Evolutionary conservation across 2,329 filamentous ascomycete genomes (phyloP), one percentile per base, ranked within the genome.

Genomic region (Xylaria sp.): DNA sequence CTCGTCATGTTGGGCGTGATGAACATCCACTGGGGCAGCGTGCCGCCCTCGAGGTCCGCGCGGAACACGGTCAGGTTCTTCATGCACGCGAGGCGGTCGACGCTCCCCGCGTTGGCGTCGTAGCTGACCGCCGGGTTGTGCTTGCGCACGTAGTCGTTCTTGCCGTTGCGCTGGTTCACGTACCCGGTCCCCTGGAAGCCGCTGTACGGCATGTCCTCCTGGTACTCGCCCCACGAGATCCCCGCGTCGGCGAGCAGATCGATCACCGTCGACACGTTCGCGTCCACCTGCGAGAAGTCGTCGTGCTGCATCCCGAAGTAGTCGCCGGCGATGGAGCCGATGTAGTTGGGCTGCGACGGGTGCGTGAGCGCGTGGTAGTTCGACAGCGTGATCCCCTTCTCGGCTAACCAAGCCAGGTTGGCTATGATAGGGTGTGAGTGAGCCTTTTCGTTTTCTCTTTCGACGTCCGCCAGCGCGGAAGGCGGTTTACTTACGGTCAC

Each of bases 101-200:
- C 70, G 45, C 79, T 80, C 48, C 78, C 75, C 53, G 86, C 80
- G 47, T 89, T 78, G 34, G 81, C 83, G 68, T 91, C 81, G 72
- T 84, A 90, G 50, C 88, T 76, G 52, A 92, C 75, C 16, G 79
- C 73, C 44, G 82, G 76, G 71, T 92, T 91, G 75, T 94, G 90
- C 75, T 94, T 93, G 67, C 91, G 86, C 7, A 93, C 89, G 68
- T 94, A 94, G 74, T 88, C 84, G 65, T 92, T 89, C 44, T 81
- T 79, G 24, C 82, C 81, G 2, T 81, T 89, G 62, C 83, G 57
- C 60, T 84, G 84, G 71, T 91, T 91, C 51, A 83, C 77, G 69
- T 77, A 90, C 0, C 73, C 75, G 34, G 71, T 70, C 20, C 89
- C 89, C 69, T 90, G 80, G 72, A 84, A 93, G 11, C 90, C 90